Evolutionary conservation across 2,329 filamentous ascomycete genomes (phyloP).

Genomic region (Cladosporium sp.): DNA sequence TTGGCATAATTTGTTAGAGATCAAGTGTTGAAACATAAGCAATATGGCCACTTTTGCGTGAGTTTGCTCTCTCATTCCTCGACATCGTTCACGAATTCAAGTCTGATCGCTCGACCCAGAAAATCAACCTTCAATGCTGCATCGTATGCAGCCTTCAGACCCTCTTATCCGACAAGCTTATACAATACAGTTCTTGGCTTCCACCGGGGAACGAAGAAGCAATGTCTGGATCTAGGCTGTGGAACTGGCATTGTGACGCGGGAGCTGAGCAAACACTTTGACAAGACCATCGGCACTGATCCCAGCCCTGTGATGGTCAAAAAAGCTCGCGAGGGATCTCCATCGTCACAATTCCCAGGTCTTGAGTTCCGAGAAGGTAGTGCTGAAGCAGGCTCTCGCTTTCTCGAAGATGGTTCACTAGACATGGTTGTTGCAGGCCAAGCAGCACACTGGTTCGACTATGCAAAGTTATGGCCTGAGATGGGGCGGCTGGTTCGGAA

Average conservation of each 20-base stretch:
- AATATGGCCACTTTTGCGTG: conserved; percentile 54
- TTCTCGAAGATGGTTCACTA: conserved; percentile 50
- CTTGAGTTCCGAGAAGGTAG: conserved; percentile 52
- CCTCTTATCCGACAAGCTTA: conserved; percentile 57
- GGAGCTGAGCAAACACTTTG: conserved; percentile 55
- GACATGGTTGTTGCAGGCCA: conserved; percentile 57
- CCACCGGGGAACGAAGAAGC: conserved; percentile 46
- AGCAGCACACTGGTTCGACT: conserved; percentile 68
- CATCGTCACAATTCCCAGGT: conserved; percentile 37
- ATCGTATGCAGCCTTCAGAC: conserved; percentile 61
- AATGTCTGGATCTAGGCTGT: conserved; percentile 61
- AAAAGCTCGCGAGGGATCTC: conserved; percentile 33
- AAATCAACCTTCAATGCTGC: conserved; percentile 58
- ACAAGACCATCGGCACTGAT: conserved; percentile 55
- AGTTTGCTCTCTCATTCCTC: conserved; percentile 25
- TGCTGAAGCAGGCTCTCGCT: conserved; percentile 55
- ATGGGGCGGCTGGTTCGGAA: conserved; percentile 54
- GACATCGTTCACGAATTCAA: not conserved
- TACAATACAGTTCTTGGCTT: conserved; percentile 57
- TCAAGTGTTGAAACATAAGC: not conserved
- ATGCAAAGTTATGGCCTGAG: conserved; percentile 55
- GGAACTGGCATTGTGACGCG: conserved; percentile 61
- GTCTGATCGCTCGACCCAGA: conserved; percentile 36
- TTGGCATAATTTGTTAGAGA: not conserved
- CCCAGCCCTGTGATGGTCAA: conserved; percentile 57